These are phyloP conservation scores for Pistacia integerrima DNA, from an alignment of 345 rosid genomes.

Conservation along the genomic window DNA sequence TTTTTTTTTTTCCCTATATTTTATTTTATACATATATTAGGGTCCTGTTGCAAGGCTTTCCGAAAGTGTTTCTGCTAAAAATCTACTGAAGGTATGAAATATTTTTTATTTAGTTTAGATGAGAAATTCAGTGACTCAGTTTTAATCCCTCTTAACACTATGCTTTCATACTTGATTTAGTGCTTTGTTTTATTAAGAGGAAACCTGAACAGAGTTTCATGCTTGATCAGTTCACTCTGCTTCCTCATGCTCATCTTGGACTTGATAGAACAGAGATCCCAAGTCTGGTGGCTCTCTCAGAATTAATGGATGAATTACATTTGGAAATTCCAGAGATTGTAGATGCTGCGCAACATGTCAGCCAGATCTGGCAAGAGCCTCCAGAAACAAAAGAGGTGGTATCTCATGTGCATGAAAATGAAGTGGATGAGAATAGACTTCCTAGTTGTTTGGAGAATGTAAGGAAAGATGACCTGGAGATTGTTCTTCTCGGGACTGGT, in stretches of 20 bases:
- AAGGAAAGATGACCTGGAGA: constrained; percentile 85
- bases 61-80: constrained; percentile 66
- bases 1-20: constrained; percentile 2
- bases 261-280: constrained; percentile 76
- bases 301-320: constrained; percentile 59
- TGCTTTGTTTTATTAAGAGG: background rate
- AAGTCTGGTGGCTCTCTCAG: constrained; percentile 38
- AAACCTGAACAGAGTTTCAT: background rate
- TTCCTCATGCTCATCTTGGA: constrained; percentile 64
- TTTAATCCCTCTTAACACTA: background rate
- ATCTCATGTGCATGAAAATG: constrained; percentile 22
- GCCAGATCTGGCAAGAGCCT: constrained; percentile 52
- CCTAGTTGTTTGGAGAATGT: constrained; percentile 77
- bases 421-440: constrained; percentile 43
- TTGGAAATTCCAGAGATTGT: constrained; percentile 72
- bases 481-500: constrained; percentile 90
- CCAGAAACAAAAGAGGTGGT: constrained; percentile 25
- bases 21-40: constrained; percentile 28
- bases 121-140: background rate
- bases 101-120: background rate
- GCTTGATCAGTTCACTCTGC: constrained; percentile 72
- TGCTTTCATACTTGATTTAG: background rate
- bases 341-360: constrained; percentile 59
- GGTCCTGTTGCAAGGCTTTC: constrained; percentile 32
- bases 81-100: constrained; percentile 86